Conservation (phyloP, 805 yeast species). For the Kluyveromyces wickerhamii region DNA sequence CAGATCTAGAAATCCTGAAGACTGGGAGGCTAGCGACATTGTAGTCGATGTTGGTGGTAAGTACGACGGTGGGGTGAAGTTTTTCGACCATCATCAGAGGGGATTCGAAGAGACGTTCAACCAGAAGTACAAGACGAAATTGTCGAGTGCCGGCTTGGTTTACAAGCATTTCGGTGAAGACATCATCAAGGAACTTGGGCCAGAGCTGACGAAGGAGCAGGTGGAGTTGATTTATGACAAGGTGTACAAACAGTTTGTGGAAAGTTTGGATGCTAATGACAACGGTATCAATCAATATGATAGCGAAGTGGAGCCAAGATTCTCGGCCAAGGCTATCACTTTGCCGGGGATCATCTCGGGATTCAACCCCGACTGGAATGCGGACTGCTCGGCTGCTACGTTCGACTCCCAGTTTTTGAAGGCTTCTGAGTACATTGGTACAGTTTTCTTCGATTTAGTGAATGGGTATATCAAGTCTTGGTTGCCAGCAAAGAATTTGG, state of each 20-base stretch:
- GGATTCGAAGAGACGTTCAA: conserved; percentile 75
- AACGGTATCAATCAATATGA: conserved; percentile 78
- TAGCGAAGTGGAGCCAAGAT: conserved; percentile 45
- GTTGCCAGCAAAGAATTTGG: conserved; percentile 82
- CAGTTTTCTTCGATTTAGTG: conserved; percentile 60
- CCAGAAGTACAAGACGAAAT: conserved; percentile 56
- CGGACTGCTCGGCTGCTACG: conserved; percentile 53
- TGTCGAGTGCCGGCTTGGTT: conserved; percentile 89
- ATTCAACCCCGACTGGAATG: conserved; percentile 83
- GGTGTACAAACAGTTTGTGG: conserved; percentile 80
- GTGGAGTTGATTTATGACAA: conserved; percentile 62
- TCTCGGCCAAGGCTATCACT: conserved; percentile 64
- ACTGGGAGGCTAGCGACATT: conserved; percentile 81
- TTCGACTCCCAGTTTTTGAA: conserved; percentile 57
- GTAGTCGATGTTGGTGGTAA: conserved; percentile 93
- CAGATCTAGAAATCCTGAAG: conserved; percentile 75
- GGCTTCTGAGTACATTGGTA: conserved; percentile 81
- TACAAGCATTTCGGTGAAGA: conserved; percentile 80
- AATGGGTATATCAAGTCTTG: conserved; percentile 73
- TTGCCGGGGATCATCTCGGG: conserved; percentile 71
- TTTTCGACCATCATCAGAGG: conserved; percentile 94
- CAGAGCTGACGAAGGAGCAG: conserved; percentile 39
- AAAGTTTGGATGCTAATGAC: conserved; percentile 92
- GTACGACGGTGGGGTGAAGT: conserved; percentile 70
- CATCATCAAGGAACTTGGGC: conserved; percentile 41